Percentiles rank a stretch among this genome's conserved stretches.
phyloP scores from a whole-genome alignment of 1,139 yeast species.

The Candida sp. region DNA sequence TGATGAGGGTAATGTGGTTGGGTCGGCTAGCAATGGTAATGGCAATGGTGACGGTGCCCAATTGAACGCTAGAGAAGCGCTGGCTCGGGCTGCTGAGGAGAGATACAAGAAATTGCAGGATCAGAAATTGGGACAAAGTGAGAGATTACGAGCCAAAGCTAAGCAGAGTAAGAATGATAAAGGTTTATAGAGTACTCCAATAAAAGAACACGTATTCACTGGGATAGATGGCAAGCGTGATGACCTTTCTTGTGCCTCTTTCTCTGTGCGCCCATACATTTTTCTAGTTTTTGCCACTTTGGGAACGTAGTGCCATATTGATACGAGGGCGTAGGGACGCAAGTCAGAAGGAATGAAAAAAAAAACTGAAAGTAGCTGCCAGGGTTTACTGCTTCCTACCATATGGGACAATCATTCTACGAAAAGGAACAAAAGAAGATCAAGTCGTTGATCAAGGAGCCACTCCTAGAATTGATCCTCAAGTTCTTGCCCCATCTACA shows the following conservation, averaged over 20 bases:
- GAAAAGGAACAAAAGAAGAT: conserved; percentile 31
- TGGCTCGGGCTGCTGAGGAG: conserved; percentile 16
- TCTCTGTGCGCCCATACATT: neutral
- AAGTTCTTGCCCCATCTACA: conserved; percentile 40
- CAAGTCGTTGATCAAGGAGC: conserved; percentile 27
- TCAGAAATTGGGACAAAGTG: conserved; percentile 11
- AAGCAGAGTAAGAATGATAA: conserved; percentile 7
- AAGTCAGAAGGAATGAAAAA: neutral
- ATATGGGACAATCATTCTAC: conserved; percentile 29
- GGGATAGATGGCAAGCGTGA: neutral
- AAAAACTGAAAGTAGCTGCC: too few species aligned
- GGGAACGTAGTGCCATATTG: too few species aligned
- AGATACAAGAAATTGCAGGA: conserved; percentile 11
- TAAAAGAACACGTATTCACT: neutral
- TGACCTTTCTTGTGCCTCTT: conserved; percentile 1
- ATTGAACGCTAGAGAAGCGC: conserved; percentile 12
- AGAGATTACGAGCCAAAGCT: conserved; percentile 11
- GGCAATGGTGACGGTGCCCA: neutral
- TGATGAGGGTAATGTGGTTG: neutral
- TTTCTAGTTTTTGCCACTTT: neutral
- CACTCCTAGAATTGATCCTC: conserved; percentile 33
- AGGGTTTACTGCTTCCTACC: neutral
- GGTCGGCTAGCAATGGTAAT: neutral
- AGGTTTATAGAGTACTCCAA: neutral
- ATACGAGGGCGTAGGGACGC: neutral